These are phyloP conservation scores for Auricularia cornea DNA, from an alignment of 768 basidiomycete genomes.

Conservation along the genomic window DNA sequence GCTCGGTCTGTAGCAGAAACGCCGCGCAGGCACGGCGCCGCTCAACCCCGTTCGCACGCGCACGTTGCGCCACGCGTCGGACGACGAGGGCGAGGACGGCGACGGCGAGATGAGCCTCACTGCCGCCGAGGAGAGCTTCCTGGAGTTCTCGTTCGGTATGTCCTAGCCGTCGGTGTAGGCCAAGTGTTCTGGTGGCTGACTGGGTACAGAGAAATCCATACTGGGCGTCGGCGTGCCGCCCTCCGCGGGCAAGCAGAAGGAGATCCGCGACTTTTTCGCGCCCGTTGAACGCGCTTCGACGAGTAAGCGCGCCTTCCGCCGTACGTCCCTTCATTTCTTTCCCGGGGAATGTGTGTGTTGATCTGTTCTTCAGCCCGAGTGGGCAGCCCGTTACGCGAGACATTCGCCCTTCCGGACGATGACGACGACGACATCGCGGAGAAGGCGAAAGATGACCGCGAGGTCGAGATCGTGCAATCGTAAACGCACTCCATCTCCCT, in stretches of 20 bases:
- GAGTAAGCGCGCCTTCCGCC: neutral
- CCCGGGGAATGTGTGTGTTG: neutral
- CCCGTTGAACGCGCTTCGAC: neutral
- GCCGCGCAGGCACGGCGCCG: neutral
- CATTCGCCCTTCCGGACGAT: neutral
- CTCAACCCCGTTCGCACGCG: neutral
- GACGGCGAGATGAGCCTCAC: neutral
- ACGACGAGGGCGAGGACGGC: neutral
- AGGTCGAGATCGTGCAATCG: neutral
- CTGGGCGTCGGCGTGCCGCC: neutral
- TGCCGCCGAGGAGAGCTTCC: neutral
- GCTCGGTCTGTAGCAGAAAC: neutral
- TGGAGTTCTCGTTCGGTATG: neutral
- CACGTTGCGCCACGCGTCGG: neutral
- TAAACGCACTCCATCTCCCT: too few species aligned
- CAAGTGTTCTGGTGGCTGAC: too few species aligned
- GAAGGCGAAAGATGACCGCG: too few species aligned
- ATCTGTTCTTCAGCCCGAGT: neutral
- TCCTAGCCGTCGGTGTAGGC: too few species aligned
- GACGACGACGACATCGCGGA: neutral
- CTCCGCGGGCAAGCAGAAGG: neutral
- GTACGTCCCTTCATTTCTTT: neutral
- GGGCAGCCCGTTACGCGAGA: neutral
- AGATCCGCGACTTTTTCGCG: neutral
- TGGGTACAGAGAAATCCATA: neutral